phyloP scores from a whole-genome alignment of 2,329 filamentous ascomycete species.

The Pseudocercospora ulei region DNA sequence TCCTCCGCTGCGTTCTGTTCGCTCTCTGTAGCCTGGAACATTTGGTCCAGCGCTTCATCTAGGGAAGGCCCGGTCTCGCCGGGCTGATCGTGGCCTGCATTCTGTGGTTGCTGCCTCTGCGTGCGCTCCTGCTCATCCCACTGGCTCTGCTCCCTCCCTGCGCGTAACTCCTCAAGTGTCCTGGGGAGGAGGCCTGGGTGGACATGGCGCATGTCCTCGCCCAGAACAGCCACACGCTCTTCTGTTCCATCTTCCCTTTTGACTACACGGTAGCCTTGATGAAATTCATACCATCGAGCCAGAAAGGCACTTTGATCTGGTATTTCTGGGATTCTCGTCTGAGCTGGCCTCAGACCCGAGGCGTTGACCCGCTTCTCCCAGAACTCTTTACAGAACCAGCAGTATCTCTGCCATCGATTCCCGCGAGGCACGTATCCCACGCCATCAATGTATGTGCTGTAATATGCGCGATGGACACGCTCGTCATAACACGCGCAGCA shows the following conservation, averaged over 20 bases:
- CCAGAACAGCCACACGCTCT: constrained; percentile 39
- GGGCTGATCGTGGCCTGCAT: constrained; percentile 8
- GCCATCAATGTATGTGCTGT: constrained; percentile 44
- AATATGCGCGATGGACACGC: constrained; percentile 37
- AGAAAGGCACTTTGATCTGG: constrained; percentile 43
- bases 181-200: constrained; percentile 42
- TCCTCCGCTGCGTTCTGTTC: constrained; percentile 21
- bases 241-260: constrained; percentile 38
- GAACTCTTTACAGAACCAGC: constrained; percentile 46
- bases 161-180: constrained; percentile 40
- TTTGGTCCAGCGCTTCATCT: constrained; percentile 32
- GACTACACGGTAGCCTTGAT: constrained; percentile 40
- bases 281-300: constrained; percentile 43
- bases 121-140: constrained; percentile 23
- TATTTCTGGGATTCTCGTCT: constrained; percentile 41
- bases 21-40: constrained; percentile 29
- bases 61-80: constrained; percentile 24
- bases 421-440: constrained; percentile 44
- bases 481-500: constrained; percentile 33
- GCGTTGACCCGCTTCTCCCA: constrained; percentile 41
- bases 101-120: constrained; percentile 12
- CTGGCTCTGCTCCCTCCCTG: constrained; percentile 29
- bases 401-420: constrained; percentile 44
- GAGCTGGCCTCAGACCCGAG: constrained; percentile 37
- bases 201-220: constrained; percentile 42